Conservation (phyloP, 2,329 filamentous ascomycete genomes). For the Neofusicoccum laricinum region DNA sequence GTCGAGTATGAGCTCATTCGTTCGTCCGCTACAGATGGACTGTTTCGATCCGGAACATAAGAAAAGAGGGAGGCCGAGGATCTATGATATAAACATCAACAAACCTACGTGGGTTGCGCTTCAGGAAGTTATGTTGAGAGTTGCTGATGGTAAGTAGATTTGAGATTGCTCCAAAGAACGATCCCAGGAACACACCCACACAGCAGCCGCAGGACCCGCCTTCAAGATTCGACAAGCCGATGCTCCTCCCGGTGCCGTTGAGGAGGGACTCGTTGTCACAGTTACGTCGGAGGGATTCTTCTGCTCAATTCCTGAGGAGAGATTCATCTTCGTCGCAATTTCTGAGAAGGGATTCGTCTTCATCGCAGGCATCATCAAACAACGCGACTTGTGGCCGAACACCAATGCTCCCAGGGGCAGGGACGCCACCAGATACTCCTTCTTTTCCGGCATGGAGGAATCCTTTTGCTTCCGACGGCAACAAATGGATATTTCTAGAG, state of each 20-base stretch:
- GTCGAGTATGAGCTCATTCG: background rate
- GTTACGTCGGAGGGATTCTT: background rate
- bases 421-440: background rate
- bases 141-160: background rate
- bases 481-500: background rate
- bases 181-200: background rate
- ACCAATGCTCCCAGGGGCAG: constrained; percentile 1
- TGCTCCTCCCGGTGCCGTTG: background rate
- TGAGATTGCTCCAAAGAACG: background rate
- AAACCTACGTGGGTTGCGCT: background rate
- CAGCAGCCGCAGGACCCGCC: background rate
- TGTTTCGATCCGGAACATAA: constrained; percentile 9
- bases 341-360: background rate
- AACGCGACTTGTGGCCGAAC: background rate
- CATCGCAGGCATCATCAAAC: background rate
- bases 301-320: background rate
- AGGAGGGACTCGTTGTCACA: background rate
- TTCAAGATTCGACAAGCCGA: background rate
- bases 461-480: background rate
- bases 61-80: constrained; percentile 2
- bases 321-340: background rate
- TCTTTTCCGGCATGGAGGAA: background rate
- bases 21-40: background rate
- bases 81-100: constrained; percentile 1
- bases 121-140: background rate